A percentile compares a stretch with the other conserved stretches of the same genome.
Conservation (phyloP, 441 rosid species). For the Gossypium trilobum region DNA sequence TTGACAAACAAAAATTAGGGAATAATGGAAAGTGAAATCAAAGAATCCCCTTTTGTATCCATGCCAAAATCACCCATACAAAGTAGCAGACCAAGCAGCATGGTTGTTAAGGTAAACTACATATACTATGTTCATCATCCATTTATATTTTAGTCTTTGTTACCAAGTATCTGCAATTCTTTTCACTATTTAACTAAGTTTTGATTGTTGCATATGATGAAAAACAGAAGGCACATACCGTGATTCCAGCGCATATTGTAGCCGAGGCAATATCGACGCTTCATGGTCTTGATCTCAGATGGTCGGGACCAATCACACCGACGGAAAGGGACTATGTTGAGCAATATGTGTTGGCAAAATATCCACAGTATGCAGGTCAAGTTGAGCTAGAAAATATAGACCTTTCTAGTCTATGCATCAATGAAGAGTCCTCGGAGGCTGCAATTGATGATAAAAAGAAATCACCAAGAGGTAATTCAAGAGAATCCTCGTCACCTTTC, state of each 20-base stretch:
- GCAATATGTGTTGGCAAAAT: slow-evolving; percentile 62
- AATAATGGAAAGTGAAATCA: slow-evolving; percentile 30
- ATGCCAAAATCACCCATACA: slow-evolving; percentile 32
- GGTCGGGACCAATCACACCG: slow-evolving; percentile 73
- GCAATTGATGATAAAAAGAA: slow-evolving; percentile 34
- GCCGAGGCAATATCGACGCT: slow-evolving; percentile 76
- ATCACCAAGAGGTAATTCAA: slow-evolving; percentile 28
- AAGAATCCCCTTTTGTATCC: slow-evolving; percentile 33
- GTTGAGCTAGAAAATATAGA: slow-evolving; percentile 44
- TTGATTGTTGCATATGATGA: neutral
- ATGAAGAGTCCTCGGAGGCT: slow-evolving; percentile 39
- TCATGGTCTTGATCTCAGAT: slow-evolving; percentile 60
- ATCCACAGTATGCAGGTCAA: slow-evolving; percentile 64
- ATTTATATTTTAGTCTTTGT: neutral
- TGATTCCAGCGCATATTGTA: slow-evolving; percentile 56
- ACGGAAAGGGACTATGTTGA: slow-evolving; percentile 65
- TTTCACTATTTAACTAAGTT: neutral
- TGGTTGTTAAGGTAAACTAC: slow-evolving; percentile 50
- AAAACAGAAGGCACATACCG: slow-evolving; percentile 46
- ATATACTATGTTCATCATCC: neutral
- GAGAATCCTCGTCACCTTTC: slow-evolving; percentile 39
- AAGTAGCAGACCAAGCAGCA: slow-evolving; percentile 51
- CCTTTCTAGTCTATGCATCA: slow-evolving; percentile 57
- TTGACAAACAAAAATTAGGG: slow-evolving; percentile 23
- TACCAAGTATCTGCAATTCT: neutral